Conservation (phyloP, 345 rosid genomes). For the Pistacia integerrima region DNA sequence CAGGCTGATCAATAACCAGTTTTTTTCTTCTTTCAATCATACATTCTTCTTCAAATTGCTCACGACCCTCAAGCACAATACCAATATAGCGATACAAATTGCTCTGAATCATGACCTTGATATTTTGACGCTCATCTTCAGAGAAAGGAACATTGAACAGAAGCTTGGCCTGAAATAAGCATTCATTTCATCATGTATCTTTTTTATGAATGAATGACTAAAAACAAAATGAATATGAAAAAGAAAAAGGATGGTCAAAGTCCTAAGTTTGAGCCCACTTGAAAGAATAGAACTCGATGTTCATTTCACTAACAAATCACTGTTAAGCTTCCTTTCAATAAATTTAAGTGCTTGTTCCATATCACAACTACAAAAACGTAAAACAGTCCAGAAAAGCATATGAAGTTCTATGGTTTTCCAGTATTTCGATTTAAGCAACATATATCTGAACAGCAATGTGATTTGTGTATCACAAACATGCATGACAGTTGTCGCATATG, state of each 20-base stretch:
- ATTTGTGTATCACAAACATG: not conserved
- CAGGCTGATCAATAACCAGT: constrained; percentile 34
- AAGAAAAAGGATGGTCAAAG: not conserved
- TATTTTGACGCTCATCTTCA: constrained; percentile 64
- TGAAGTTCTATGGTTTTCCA: not conserved
- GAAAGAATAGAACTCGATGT: not conserved
- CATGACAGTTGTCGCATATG: not conserved
- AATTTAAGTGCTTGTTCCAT: not conserved
- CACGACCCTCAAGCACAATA: constrained; percentile 64
- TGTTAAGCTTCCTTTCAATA: not conserved
- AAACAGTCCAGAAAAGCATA: not conserved
- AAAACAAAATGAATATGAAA: not conserved
- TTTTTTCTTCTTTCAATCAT: constrained; percentile 43
- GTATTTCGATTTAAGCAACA: not conserved
- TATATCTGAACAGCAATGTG: not conserved
- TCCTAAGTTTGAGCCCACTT: not conserved
- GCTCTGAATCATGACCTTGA: constrained; percentile 78
- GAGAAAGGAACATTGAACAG: constrained; percentile 70
- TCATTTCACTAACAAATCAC: not conserved
- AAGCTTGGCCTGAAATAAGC: constrained; percentile 72
- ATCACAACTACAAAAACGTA: not conserved
- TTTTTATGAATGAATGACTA: not conserved
- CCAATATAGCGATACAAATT: constrained; percentile 75
- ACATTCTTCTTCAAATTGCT: constrained; percentile 62
- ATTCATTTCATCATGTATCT: not conserved